Conservation (phyloP, 2,329 filamentous ascomycete genomes). For the Phaeoacremonium minimum region DNA sequence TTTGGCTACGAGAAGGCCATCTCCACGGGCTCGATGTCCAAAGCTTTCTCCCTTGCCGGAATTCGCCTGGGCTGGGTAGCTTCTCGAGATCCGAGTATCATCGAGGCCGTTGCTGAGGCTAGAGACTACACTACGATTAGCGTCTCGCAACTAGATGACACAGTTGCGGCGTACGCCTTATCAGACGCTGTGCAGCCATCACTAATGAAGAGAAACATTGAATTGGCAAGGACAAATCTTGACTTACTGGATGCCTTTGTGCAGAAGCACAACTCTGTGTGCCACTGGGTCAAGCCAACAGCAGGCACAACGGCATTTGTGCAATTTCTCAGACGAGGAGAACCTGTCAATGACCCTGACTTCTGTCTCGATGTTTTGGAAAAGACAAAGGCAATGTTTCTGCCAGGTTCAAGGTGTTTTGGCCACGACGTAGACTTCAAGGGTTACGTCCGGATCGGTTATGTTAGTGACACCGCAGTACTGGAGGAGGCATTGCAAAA, state of each 20-base stretch:
- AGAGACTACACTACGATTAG: constrained; percentile 85
- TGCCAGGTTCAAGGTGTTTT: constrained; percentile 72
- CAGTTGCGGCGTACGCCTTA: constrained; percentile 71
- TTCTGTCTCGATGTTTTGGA: constrained; percentile 67
- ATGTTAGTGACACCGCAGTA: constrained; percentile 67
- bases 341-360: constrained; percentile 64
- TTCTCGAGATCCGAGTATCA: constrained; percentile 55
- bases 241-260: constrained; percentile 64
- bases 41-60: constrained; percentile 79
- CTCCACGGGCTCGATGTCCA: constrained; percentile 77
- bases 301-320: constrained; percentile 80
- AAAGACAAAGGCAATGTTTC: constrained; percentile 67
- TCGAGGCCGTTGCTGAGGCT: constrained; percentile 59
- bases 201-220: constrained; percentile 49
- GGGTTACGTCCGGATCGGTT: constrained; percentile 75
- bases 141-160: constrained; percentile 78
- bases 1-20: constrained; percentile 69
- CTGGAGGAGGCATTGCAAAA: constrained; percentile 59
- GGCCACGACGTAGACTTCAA: constrained; percentile 61
- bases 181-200: constrained; percentile 34
- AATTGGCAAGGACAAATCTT: constrained; percentile 64
- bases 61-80: constrained; percentile 82
- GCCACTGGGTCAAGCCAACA: constrained; percentile 68
- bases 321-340: constrained; percentile 56
- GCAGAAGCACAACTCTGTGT: constrained; percentile 56